Evolutionary conservation across 2,329 filamentous ascomycete species (phyloP), one percentile per base, ranked within the genome.

Genomic region (Alternaria postmessia): DNA sequence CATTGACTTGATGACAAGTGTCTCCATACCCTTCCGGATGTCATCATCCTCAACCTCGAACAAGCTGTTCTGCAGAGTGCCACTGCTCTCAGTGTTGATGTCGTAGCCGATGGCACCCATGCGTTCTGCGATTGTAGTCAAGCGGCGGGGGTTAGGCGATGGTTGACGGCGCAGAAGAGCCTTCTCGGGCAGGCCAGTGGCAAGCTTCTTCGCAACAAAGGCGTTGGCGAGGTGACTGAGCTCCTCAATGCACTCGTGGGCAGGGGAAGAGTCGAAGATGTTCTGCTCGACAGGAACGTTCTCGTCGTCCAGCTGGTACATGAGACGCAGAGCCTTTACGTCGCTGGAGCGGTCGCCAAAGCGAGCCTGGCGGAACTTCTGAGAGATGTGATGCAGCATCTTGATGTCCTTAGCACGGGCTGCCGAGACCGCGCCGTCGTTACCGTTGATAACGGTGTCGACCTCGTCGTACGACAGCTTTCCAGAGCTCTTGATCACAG

Each of bases 1-100:
- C 93, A 98, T 97, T 38, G 93, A 90, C 84, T 99, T 99, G 78
- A 97, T 86, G 34, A 98, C 85, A 30, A 98, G 83, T 2, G 94
- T 97, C 84, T 99, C 95, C 92, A 99, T 97, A 64, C 95, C 95
- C 88, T 96, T 97, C 73, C 95, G 91, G 65, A 97, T 84, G 68
- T 96, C 93, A 36, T 87, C 81, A 77, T 99, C 93, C 47, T 96
- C 89, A 42, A 99, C 89, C 80, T 92, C 92, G 87, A 97, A 98
- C 48, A 99, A 84, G 78, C 94, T 97, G 83, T 93, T 96, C 80
- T 98, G 95, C 41, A 99, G 84, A 52, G 90, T 89, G 53, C 94
- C 94, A 74, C 94, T 97, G 85, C 91, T 96, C 43, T 90, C 89
- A 11, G 90, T 89, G 76, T 99, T 94, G 49, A 98, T 91, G 38